A percentile compares a stretch with the other conserved stretches of the same genome.
phyloP scores from a whole-genome alignment of 2,329 filamentous ascomycete species.

The Uncinocarpus reesii region DNA sequence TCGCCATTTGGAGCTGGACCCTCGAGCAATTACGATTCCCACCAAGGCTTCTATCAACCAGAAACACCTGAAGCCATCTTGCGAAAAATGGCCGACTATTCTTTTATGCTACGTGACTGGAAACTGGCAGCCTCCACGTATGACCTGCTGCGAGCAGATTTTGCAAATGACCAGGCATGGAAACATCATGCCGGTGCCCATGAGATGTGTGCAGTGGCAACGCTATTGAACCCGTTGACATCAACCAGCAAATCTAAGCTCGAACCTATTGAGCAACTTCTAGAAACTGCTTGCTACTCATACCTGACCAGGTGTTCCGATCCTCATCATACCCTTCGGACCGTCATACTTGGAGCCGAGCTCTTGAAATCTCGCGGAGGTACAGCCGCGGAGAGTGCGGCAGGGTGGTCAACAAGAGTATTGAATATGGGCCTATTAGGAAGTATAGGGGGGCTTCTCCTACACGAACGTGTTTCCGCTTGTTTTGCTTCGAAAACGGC shows the following conservation, averaged over 20 bases:
- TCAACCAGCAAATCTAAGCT: conserved; percentile 64
- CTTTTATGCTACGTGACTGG: conserved; percentile 95
- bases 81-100: conserved; percentile 86
- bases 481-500: conserved; percentile 70
- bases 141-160: conserved; percentile 79
- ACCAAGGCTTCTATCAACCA: conserved; percentile 70
- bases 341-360: conserved; percentile 65
- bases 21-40: conserved; percentile 61
- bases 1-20: conserved; percentile 37
- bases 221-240: conserved; percentile 64
- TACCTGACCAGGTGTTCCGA: conserved; percentile 77
- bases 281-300: conserved; percentile 85
- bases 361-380: conserved; percentile 71
- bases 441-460: conserved; percentile 63
- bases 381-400: conserved; percentile 72
- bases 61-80: conserved; percentile 82
- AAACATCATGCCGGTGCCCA: conserved; percentile 85
- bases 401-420: conserved; percentile 69
- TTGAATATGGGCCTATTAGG: conserved; percentile 70
- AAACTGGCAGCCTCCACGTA: conserved; percentile 87
- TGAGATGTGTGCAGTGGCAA: conserved; percentile 84
- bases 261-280: conserved; percentile 73
- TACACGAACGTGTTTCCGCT: conserved; percentile 74
- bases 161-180: conserved; percentile 93
- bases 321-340: conserved; percentile 70